Base-by-base conservation (phyloP, 768 basidiomycete genomes). In the Leccinum barrowsii region DNA sequence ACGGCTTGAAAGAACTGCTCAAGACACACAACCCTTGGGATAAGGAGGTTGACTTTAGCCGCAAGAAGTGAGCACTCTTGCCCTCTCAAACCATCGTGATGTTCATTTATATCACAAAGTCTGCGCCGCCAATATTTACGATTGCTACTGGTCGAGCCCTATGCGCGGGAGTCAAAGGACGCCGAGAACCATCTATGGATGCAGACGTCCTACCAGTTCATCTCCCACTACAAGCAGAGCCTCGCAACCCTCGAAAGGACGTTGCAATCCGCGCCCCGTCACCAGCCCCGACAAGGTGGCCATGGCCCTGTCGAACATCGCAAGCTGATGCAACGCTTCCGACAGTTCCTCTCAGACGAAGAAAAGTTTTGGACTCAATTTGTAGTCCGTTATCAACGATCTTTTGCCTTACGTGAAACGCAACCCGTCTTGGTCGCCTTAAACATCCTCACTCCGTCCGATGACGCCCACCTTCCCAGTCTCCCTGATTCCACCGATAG, bases 311-410 rank as follows among this genome's bases (percentile, higher is more conserved):
- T 94, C 48, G 94, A 96, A 68, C 77, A 92, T 61, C 86, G 93
- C 64, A 96, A 92, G 70, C 81, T 94, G 30, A 73, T 94, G 15
- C 89, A 92, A 50, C 85, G 92, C 44, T 98, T 99, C 76, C 82
- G 90, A 35, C 87, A 93, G 65, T 97, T 94, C 70, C 83, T 99
- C 13, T 81, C 86, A 0, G 86, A 89, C 32, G 96, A 99, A 72
- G 92, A 95, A 70, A 88, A 86, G 65, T 97, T 96, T 73, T 99
- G 94, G 89, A 84, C 81, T 28, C 83, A 86, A 59, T 80, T 98
- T 19, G 79, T 94, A 48, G 76, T 85, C 50, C 84, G 94, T 35
- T 77, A 94, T 61, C 85, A 86, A 49, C 82, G 86, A 57, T 79
- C 86, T 8, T 93, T 90, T 60, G 80, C 73, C 5, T 78, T 94